Evolutionary conservation across 1,139 yeast species (phyloP), one percentile per base, ranked within the genome.

Genomic region (Komagataea norvegica): DNA sequence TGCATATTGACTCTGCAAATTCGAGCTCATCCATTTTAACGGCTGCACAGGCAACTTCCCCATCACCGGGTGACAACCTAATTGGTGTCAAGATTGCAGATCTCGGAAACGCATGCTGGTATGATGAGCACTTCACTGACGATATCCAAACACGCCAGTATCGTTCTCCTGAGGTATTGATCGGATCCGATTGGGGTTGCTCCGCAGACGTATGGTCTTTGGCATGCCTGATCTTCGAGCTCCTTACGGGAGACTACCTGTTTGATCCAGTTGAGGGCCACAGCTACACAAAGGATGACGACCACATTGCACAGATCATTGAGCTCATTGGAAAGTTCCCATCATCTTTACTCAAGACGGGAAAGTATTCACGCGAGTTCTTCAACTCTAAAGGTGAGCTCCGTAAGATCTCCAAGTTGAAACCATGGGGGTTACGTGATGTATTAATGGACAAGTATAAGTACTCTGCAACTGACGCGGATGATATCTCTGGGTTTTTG

Each of bases 121-220:
- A 71, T 21, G 71, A 77, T 48, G 68, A 71, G 25, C 89, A 81
- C 54, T 79, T 75, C 55, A 79, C 88, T 8, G 73, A 79, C 51
- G 82, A 79, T 44, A 80, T 82, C 44, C 88, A 82, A 57, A 82
- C 91, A 1, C 62, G 91, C 38, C 89, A 81, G 54, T 82, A 82
- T 54, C 64, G 91, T 39, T 70, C 87, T 1, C 89, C 89, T 2
- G 91, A 82, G 53, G 74, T 77, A 3, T 36, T 67, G 10, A 59
- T 77, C 28, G 78, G 83, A 34, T 73, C 76, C 27, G 63, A 69
- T 17, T 82, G 89, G 89, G 88, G 88, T 1, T 77, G 83, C 36
- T 76, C 83, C 37, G 77, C 86, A 0, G 91, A 82, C 59, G 63
- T 81, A 31, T 82, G 91, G 91, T 78, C 86, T 3, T 59, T 77